Percentiles rank a stretch among this genome's conserved stretches.
Conservation (phyloP, 768 basidiomycete genomes). For the Butyriboletus loyo region DNA sequence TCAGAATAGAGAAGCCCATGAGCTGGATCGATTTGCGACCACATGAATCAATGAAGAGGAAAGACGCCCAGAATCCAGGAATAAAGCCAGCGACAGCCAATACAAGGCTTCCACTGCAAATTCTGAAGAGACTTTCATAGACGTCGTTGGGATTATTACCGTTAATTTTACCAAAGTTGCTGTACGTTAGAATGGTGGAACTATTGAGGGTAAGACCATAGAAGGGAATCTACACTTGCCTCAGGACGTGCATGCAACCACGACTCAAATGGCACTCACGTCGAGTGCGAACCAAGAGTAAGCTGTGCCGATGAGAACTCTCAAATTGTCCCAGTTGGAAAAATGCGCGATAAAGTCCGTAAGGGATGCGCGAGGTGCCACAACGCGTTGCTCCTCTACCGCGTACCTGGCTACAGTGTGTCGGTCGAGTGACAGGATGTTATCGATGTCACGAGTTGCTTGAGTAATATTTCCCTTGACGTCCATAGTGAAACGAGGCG, state of each 20-base stretch:
- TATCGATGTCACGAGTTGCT: constrained; percentile 67
- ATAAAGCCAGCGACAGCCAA: constrained; percentile 18
- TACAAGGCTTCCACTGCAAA: constrained; percentile 20
- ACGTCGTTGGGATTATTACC: constrained; percentile 11
- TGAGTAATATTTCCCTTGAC: constrained; percentile 75
- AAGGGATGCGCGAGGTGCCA: constrained; percentile 62
- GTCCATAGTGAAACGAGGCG: constrained; percentile 90
- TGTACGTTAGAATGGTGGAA: constrained; percentile 67
- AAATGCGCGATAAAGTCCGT: constrained; percentile 69
- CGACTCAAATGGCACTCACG: constrained; percentile 37
- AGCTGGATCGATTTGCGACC: constrained; percentile 77
- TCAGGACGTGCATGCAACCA: not conserved
- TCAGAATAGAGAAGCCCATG: constrained; percentile 66
- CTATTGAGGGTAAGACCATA: constrained; percentile 86
- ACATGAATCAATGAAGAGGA: constrained; percentile 65
- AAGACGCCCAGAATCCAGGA: constrained; percentile 60
- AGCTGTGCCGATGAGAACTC: constrained; percentile 70
- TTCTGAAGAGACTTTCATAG: constrained; percentile 24
- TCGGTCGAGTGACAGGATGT: constrained; percentile 49
- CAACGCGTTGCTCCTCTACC: constrained; percentile 45
- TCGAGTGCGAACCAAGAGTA: constrained; percentile 93
- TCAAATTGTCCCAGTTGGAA: constrained; percentile 70
- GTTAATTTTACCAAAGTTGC: constrained; percentile 55
- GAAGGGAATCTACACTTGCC: constrained; percentile 64
- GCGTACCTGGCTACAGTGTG: constrained; percentile 45